Evolutionary conservation across 495 filamentous ascomycete species (phyloP).

Genomic region (Tuber indicum): DNA sequence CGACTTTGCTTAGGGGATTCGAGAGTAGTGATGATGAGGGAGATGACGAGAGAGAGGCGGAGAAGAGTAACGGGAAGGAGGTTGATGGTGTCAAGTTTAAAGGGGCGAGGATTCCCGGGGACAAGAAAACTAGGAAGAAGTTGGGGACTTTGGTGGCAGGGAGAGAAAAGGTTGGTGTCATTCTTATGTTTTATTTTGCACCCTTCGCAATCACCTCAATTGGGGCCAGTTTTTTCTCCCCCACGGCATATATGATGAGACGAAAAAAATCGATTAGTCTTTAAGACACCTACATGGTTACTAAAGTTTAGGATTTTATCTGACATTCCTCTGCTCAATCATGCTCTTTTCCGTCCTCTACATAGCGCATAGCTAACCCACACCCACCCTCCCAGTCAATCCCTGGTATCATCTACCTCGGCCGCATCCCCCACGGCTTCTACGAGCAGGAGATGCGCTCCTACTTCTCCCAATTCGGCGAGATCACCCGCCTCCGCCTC

Average conservation of each 20-base stretch:
- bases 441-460: conserved; percentile 90
- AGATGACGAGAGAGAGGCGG: conserved; percentile 51
- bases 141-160: conserved; percentile 26
- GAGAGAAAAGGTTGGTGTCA: conserved; percentile 25
- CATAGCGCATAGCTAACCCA: conserved; percentile 10
- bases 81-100: conserved; percentile 53
- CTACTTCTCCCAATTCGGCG: conserved; percentile 95
- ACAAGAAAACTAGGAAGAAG: conserved; percentile 51
- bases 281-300: conserved; percentile 37
- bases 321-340: background rate
- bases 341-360: background rate
- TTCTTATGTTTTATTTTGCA: background rate
- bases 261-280: conserved; percentile 33
- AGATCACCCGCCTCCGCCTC: conserved; percentile 70
- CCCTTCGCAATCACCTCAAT: background rate
- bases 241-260: conserved; percentile 22
- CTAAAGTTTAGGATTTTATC: conserved; percentile 16
- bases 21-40: conserved; percentile 66
- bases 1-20: conserved; percentile 65
- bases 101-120: conserved; percentile 59
- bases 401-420: conserved; percentile 80
- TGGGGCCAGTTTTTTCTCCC: background rate
- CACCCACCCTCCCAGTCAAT: conserved; percentile 40
- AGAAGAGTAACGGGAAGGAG: conserved; percentile 47
- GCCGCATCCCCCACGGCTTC: conserved; percentile 87